Evolutionary conservation across 2,329 filamentous ascomycete species (phyloP).

Genomic region (Claviceps humidiphila): DNA sequence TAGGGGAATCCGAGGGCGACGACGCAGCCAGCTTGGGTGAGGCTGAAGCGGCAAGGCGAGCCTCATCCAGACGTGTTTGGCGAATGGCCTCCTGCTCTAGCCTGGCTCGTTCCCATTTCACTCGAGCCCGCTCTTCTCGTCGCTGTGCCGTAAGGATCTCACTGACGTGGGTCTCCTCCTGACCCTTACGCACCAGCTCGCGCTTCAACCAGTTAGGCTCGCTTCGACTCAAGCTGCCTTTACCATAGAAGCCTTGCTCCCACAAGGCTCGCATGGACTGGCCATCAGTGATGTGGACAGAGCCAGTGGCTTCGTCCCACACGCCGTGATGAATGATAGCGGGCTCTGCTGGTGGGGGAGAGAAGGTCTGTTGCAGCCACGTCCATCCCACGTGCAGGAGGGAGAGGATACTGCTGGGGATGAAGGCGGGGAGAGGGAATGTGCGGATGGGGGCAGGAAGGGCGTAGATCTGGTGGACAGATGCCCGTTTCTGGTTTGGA

Average conservation of each 20-base stretch:
- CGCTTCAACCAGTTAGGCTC: slow-evolving; percentile 86
- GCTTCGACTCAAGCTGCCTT: slow-evolving; percentile 83
- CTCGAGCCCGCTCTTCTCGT: slow-evolving; percentile 65
- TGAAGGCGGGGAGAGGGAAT: slow-evolving; percentile 74
- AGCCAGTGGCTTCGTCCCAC: slow-evolving; percentile 71
- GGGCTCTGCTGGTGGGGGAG: slow-evolving; percentile 52
- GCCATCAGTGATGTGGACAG: slow-evolving; percentile 70
- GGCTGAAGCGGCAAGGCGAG: slow-evolving; percentile 14
- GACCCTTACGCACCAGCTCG: slow-evolving; percentile 59
- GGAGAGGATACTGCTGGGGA: slow-evolving; percentile 86
- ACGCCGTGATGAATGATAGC: slow-evolving; percentile 54
- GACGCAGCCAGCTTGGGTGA: slow-evolving; percentile 1
- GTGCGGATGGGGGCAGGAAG: slow-evolving; percentile 69
- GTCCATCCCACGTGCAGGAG: slow-evolving; percentile 66
- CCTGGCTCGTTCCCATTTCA: slow-evolving; percentile 86
- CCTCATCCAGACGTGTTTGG: slow-evolving; percentile 42
- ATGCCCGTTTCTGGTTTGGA: slow-evolving; percentile 23
- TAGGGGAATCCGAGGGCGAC: background rate
- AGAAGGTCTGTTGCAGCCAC: slow-evolving; percentile 61
- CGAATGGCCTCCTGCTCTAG: slow-evolving; percentile 76
- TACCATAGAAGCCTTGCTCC: slow-evolving; percentile 97
- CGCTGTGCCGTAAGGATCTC: slow-evolving; percentile 69
- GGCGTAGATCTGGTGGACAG: slow-evolving; percentile 62
- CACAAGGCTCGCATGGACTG: slow-evolving; percentile 69
- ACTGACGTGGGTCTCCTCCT: slow-evolving; percentile 54